Base-by-base conservation (phyloP, 129 eudicot genomes). In the Flaveria bidentis region DNA sequence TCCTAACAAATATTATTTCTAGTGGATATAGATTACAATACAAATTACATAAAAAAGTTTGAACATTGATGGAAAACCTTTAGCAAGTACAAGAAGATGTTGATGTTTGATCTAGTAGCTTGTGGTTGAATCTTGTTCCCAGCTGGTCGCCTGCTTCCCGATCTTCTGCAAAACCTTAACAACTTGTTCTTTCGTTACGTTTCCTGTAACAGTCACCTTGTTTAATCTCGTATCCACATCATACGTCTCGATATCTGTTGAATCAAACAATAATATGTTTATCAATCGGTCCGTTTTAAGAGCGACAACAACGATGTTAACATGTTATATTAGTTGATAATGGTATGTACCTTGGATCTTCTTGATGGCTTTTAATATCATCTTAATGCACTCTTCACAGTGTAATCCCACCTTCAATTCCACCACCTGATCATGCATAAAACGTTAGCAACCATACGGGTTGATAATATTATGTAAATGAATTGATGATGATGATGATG, bases 361-460 rank as follows among this genome's bases (percentile, higher is more conserved):
- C 85, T 94, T 94, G 77, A 94, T 89, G 78, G 97, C 89, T 84
- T 94, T 94, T 80, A 94, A 74, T 78, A 94, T 94, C 78, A 89
- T 94, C 90, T 87, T 94, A 79, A 94, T 91, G 88, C 99, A 94
- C 53, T 91, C 97, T 9, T 87, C 97, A 73, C 99, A 94, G 76
- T 94, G 97, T 61, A 94, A 80, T 15, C 96, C 99, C 1, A 94
- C 99, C 88, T 86, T 94, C 85, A 94, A 78, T 85, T 94, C 96
- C 33, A 94, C 99, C 74, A 94, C 90, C 99, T 93, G 73, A 55
- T 45, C 50, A 45, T 17, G 15, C 26, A 45, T 6, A 47, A 80
- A 28, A 72, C 23, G 15, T 73, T 73, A 80, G 74, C 42, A 72
- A 6, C 46, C 16, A 16, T 47, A 12, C 2, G 18, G 41, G 33